Evolutionary conservation across 306 rosid genomes (phyloP), one percentile per base, ranked within the genome.

Genomic region (Corylus americana): DNA sequence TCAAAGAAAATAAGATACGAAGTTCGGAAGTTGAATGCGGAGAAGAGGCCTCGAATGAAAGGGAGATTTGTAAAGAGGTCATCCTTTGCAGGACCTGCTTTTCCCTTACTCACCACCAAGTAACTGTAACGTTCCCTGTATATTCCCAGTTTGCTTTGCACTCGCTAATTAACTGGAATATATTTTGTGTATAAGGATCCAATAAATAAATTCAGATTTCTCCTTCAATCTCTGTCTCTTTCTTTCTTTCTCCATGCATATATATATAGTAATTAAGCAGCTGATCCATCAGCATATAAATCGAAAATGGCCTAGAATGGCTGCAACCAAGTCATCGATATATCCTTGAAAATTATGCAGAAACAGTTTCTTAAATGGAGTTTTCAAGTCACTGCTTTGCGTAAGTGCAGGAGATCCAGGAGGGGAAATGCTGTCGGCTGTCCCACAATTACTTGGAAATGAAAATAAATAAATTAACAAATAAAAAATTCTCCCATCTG

Each of bases 11-110:
- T 94, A 86, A 88, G 98, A 85, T 94, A 94, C 84, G 97, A 94
- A 84, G 98, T 94, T 76, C 84, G 98, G 69, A 94, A 94, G 73
- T 82, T 94, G 93, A 94, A 94, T 78, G 98, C 98, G 0, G 98
- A 94, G 89, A 94, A 91, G 88, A 89, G 98, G 84, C 98, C 98
- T 0, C 89, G 98, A 82, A 94, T 94, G 97, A 94, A 94, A 84
- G 98, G 98, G 16, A 92, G 98, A 77, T 94, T 94, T 74, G 98
- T 94, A 5, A 94, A 94, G 88, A 86, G 92, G 78, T 66, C 91
- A 35, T 84, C 91, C 12, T 88, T 88, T 70, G 74, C 86, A 25
- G 76, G 81, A 70, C 78, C 94, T 4, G 4, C 85, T 59, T 88
- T 80, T 77, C 91, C 92, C 55, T 69, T 71, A 87, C 74, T 79